These are phyloP conservation scores for Westerdykella sp. DNA, from an alignment of 2,329 filamentous ascomycete genomes.

Conservation along the genomic window DNA sequence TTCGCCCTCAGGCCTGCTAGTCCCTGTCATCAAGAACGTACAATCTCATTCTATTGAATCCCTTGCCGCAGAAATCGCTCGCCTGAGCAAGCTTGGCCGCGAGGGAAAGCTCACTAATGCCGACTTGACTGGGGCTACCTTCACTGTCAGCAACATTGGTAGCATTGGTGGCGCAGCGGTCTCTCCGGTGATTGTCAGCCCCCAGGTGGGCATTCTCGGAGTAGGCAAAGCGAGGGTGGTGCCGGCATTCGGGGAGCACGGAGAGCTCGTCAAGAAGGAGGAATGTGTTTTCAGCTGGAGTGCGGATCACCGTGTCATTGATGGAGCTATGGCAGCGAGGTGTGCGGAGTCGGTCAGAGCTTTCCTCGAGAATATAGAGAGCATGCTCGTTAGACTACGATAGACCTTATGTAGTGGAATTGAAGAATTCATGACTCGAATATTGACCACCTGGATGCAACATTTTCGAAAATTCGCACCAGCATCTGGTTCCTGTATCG, in stretches of 20 bases:
- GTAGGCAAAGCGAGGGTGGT: constrained; percentile 74
- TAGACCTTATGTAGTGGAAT: constrained; percentile 32
- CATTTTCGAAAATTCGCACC: too few relatives aligned
- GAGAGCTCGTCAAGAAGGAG: constrained; percentile 64
- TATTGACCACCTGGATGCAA: too few relatives aligned
- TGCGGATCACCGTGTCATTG: constrained; percentile 88
- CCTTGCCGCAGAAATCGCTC: constrained; percentile 68
- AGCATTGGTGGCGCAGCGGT: constrained; percentile 91
- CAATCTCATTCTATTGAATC: constrained; percentile 67
- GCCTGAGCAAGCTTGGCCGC: constrained; percentile 66
- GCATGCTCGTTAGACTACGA: constrained; percentile 76
- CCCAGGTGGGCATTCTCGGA: constrained; percentile 86
- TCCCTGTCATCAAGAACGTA: constrained; percentile 86
- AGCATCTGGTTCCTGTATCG: too few relatives aligned
- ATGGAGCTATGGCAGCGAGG: constrained; percentile 89
- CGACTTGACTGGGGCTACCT: constrained; percentile 80
- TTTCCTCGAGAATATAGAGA: constrained; percentile 77
- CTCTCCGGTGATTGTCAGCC: constrained; percentile 82
- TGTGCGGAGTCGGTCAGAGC: constrained; percentile 75
- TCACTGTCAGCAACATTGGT: constrained; percentile 95
- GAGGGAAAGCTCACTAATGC: constrained; percentile 66
- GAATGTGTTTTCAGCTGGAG: constrained; percentile 93
- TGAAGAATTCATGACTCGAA: neutral
- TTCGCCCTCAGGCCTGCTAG: constrained; percentile 78
- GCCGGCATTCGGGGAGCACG: constrained; percentile 62